Conservation (phyloP, 2,329 filamentous ascomycete genomes). For the Fusarium pilosicola region DNA sequence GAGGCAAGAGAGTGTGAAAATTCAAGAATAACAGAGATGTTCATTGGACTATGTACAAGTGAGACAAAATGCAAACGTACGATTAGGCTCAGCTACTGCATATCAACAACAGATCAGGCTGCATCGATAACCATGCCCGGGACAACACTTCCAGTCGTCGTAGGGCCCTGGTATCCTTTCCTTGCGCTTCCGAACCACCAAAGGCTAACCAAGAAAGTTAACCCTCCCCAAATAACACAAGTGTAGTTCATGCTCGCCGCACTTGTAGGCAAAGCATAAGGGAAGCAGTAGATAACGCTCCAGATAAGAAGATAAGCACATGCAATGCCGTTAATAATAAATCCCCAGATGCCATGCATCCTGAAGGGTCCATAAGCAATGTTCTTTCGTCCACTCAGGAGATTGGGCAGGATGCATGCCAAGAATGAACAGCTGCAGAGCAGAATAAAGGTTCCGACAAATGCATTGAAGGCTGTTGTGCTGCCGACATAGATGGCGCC, state of each 20-base stretch:
- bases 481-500: slow-evolving; percentile 74
- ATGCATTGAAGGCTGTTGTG: slow-evolving; percentile 72
- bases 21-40: neutral
- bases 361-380: slow-evolving; percentile 65
- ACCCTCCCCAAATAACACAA: slow-evolving; percentile 55
- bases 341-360: slow-evolving; percentile 60
- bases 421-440: slow-evolving; percentile 60
- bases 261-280: slow-evolving; percentile 56
- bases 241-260: slow-evolving; percentile 64
- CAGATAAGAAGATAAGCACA: slow-evolving; percentile 69
- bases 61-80: neutral
- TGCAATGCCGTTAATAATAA: slow-evolving; percentile 61
- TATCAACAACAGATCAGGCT: slow-evolving; percentile 23
- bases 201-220: slow-evolving; percentile 51
- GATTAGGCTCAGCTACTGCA: neutral
- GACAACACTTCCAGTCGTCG: slow-evolving; percentile 35
- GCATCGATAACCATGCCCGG: slow-evolving; percentile 28
- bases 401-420: slow-evolving; percentile 69
- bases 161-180: slow-evolving; percentile 41
- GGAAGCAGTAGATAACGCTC: slow-evolving; percentile 72
- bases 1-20: neutral
- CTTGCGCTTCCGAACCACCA: slow-evolving; percentile 55
- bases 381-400: slow-evolving; percentile 54
- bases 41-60: neutral
- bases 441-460: slow-evolving; percentile 63